Evolutionary conservation across 768 basidiomycete genomes (phyloP).

Genomic region (Lentinula sp.): DNA sequence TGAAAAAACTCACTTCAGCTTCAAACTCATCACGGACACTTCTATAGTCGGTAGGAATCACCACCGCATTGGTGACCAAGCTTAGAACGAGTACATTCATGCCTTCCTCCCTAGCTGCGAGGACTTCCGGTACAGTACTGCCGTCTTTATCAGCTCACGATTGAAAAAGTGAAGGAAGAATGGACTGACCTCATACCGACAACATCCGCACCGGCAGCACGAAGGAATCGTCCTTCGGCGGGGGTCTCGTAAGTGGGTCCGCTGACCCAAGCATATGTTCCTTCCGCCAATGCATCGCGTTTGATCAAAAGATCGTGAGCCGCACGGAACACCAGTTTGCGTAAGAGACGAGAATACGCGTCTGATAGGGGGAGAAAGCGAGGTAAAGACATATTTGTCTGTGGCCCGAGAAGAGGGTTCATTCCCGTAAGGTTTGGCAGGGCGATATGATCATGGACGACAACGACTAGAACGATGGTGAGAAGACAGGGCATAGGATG

Average conservation of each 20-base stretch:
- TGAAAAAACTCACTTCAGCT: constrained; percentile 52
- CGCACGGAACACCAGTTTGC: constrained; percentile 69
- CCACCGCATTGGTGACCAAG: constrained; percentile 82
- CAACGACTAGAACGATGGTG: constrained; percentile 54
- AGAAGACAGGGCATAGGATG: background rate
- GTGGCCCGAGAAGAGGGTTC: constrained; percentile 77
- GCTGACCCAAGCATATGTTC: constrained; percentile 85
- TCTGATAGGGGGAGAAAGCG: constrained; percentile 84
- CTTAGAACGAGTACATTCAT: constrained; percentile 75
- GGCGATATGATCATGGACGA: constrained; percentile 80
- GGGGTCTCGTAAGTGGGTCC: constrained; percentile 90
- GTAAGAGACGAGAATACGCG: constrained; percentile 69
- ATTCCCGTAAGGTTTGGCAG: constrained; percentile 70
- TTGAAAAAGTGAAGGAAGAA: background rate
- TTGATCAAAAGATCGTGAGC: constrained; percentile 54
- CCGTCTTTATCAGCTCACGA: too few species aligned
- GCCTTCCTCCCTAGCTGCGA: constrained; percentile 72
- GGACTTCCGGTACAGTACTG: constrained; percentile 81
- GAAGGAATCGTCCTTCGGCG: constrained; percentile 77
- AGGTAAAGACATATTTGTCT: constrained; percentile 47
- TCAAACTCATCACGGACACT: constrained; percentile 72
- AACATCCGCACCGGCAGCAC: constrained; percentile 76
- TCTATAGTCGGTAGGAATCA: constrained; percentile 60
- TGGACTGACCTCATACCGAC: constrained; percentile 68
- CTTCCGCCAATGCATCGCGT: constrained; percentile 61